Conservation (phyloP, 1,284 basidiomycete species). For the Anthracocystis walkeri region DNA sequence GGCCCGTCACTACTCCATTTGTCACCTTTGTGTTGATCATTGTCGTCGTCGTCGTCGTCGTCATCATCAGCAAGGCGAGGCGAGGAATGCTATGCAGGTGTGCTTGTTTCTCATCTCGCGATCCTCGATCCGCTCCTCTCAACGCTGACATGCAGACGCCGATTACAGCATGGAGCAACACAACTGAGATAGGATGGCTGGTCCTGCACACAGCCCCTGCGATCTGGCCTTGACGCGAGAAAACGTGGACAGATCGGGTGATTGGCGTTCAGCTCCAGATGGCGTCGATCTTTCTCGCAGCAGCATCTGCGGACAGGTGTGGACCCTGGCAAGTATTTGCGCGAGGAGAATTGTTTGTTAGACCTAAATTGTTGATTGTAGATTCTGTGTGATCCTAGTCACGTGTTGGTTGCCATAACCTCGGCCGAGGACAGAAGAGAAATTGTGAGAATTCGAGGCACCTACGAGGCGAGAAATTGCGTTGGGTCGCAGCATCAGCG, state of each 20-base stretch:
- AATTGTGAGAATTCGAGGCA: neutral
- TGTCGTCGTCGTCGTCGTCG: neutral
- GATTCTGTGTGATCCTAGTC: too few relatives aligned
- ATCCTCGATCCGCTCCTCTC: neutral
- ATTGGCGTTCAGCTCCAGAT: too few relatives aligned
- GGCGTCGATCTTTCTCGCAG: too few relatives aligned
- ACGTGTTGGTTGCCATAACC: neutral
- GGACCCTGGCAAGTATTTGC: too few relatives aligned
- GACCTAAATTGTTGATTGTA: neutral
- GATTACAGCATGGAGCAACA: too few relatives aligned
- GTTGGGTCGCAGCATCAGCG: neutral
- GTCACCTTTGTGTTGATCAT: neutral
- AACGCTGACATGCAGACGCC: too few relatives aligned
- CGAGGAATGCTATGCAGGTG: neutral
- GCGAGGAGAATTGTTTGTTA: neutral
- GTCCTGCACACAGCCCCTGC: too few relatives aligned
- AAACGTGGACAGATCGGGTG: too few relatives aligned
- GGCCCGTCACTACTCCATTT: too few relatives aligned
- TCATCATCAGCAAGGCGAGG: neutral
- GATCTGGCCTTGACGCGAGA: too few relatives aligned
- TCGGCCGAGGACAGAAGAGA: neutral
- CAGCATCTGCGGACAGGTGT: too few relatives aligned
- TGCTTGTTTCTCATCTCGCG: slow-evolving; percentile 2
- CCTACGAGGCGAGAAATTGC: neutral
- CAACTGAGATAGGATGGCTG: too few relatives aligned